Evolutionary conservation across 208 protist species (phyloP).

Genomic region (Trypanosoma mega): DNA sequence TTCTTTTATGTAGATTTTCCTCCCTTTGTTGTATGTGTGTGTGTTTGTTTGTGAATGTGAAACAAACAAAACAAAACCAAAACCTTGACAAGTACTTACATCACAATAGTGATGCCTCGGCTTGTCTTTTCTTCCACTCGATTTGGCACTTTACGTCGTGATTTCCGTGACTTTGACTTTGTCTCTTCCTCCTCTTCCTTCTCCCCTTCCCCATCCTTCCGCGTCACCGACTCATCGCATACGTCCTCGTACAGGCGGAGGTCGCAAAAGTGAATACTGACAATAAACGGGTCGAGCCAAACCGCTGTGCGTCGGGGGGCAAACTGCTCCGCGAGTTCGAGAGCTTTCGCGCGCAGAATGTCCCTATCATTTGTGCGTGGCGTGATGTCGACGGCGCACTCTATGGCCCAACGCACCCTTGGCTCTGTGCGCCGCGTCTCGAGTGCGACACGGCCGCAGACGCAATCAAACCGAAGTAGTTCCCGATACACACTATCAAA

Average conservation of each 20-base stretch:
- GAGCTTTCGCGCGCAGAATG: slow-evolving; percentile 3
- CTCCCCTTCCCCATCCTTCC: too few species aligned
- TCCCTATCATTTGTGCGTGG: slow-evolving; percentile 24
- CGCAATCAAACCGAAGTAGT: slow-evolving; percentile 30
- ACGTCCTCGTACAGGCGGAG: slow-evolving; percentile 14
- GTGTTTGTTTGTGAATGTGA: too few species aligned
- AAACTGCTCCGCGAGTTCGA: slow-evolving; percentile 19
- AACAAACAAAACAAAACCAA: background rate
- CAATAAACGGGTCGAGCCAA: slow-evolving; percentile 12
- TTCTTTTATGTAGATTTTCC: too few species aligned
- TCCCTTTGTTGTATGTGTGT: too few species aligned
- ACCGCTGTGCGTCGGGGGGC: slow-evolving; percentile 22
- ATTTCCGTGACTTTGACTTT: background rate
- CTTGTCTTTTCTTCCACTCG: background rate
- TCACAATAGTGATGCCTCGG: slow-evolving; percentile 14
- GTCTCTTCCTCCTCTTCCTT: slow-evolving; percentile 7
- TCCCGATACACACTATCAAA: slow-evolving; percentile 20
- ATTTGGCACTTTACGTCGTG: background rate
- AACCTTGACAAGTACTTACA: slow-evolving; percentile 3
- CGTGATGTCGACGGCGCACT: slow-evolving; percentile 16
- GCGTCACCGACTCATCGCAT: too few species aligned
- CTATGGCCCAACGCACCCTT: slow-evolving; percentile 20
- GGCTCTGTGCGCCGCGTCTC: slow-evolving; percentile 18
- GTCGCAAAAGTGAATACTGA: slow-evolving; percentile 25
- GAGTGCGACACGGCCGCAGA: slow-evolving; percentile 28